Evolutionary conservation across 331 rosid genomes (phyloP), one percentile per base, ranked within the genome.

Genomic region (Phaseolus coccineus): DNA sequence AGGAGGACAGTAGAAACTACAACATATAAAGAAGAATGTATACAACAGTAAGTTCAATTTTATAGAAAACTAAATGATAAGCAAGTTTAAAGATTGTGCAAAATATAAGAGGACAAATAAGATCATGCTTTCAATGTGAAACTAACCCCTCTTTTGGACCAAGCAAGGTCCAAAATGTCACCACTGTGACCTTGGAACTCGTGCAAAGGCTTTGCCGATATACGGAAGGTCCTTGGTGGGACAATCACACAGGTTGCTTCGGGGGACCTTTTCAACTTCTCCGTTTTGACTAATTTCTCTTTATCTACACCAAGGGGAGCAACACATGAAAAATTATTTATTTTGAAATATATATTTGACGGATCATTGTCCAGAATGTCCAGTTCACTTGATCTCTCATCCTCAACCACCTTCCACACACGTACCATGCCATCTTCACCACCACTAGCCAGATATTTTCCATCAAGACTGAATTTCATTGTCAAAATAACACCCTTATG

Each of bases 1-100:
- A 92, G 35, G 97, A 92, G 74, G 97, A 92, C 48, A 92, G 80
- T 65, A 92, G 88, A 87, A 87, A 86, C 97, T 90, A 92, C 87
- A 61, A 63, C 51, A 4, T 55, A 48, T 35, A 4, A 74, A 46
- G 69, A 65, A 78, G n/a, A 50, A 62, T 39, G 61, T 42, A 37
- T 24, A 71, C 15, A 71, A 48, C 66, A 61, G 24, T 53, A 78
- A 83, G 80, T 58, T 79, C 65, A 69, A 77, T 75, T 19, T 66
- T 10, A 64, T 69, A 53, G 44, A 76, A 76, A 81, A 73, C 33
- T 22, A 59, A 65, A 39, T 50, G 42, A 44, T 51, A 19, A 51
- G 63, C 16, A 68, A 58, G 67, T 19, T 13, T 44, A 9, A 30
- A 73, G 66, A 87, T 46, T 40, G 76, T 8, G 28, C 22, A 72